Base-by-base conservation (phyloP, 208 protist species). In the Trypanosomatidae sp. region DNA sequence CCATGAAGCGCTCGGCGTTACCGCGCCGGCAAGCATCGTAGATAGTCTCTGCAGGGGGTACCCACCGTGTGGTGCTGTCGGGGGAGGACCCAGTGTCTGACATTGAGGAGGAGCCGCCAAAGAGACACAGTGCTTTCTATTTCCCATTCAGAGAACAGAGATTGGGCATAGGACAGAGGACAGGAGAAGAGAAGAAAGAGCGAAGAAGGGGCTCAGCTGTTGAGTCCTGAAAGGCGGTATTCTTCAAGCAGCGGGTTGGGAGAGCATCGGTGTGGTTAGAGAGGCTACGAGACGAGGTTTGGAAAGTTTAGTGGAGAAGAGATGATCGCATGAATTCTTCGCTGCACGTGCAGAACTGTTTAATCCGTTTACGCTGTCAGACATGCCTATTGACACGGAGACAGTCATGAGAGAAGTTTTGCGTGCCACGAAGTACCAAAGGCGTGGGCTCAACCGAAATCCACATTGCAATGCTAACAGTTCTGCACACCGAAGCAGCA, bases 1-100 rank as follows among this genome's bases (percentile, higher is more conserved):
- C 75, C 25, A 71, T 44, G 17, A 94, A 85, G 33, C 87, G 84
- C 17, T 80, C 74, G 0, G 66, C 47, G 49, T 93, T 82, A 8
- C 83, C 83, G 13, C 70, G 55, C 7, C 88, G 81, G 71, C 90
- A 95, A 1, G 91, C 87, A n/a, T 94, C 87, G 62, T 88, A 97
- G 59, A 97, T 93, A 6, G 84, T 92, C 67, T 83, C 77, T 17
- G 71, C 59, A 10, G 73, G 68, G 13, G 62, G 0, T 33, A 73
- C 58, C 8, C 64, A 47, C 67, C 67, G 55, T 15, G 47, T 30
- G 17, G 49, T 28, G 22, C 33, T 22, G 28, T n/a, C 49, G 39
- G 25, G 64, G 25, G 41, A n/a, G 15, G 43, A 47, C 3, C 13
- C 13, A 22, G 64, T 68, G 44, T 12, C 22, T 30, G 64, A 55